Conservation (phyloP, 805 yeast genomes). For the Wickerhamomyces strasburgensis region DNA sequence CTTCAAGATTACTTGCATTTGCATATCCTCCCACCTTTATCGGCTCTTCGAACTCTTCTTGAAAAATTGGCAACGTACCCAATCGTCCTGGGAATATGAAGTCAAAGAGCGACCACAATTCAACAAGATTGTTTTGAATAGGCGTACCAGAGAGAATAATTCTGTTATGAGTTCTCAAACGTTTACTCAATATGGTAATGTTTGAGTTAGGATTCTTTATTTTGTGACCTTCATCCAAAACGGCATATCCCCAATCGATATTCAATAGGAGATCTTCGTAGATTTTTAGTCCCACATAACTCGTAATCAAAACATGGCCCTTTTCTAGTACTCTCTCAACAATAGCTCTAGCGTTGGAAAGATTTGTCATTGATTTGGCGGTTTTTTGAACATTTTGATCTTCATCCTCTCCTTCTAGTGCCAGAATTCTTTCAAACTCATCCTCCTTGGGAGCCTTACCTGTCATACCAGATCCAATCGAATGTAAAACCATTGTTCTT, state of each 20-base stretch:
- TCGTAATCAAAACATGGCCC: slow-evolving; percentile 86
- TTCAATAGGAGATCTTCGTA: slow-evolving; percentile 62
- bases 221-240: slow-evolving; percentile 95
- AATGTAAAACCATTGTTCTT: slow-evolving; percentile 78
- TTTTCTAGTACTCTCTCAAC: slow-evolving; percentile 52
- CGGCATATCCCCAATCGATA: slow-evolving; percentile 81
- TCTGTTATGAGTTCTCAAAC: slow-evolving; percentile 76
- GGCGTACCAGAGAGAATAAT: slow-evolving; percentile 94
- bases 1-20: slow-evolving; percentile 92
- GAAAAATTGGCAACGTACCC: slow-evolving; percentile 93
- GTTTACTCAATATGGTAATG: slow-evolving; percentile 80
- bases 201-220: slow-evolving; percentile 92
- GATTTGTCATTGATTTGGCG: slow-evolving; percentile 25
- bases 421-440: slow-evolving; percentile 45
- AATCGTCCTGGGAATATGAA: slow-evolving; percentile 91
- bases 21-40: slow-evolving; percentile 98
- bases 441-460: slow-evolving; percentile 35
- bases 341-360: slow-evolving; percentile 40
- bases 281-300: slow-evolving; percentile 79
- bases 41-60: slow-evolving; percentile 86
- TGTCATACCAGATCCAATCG: slow-evolving; percentile 86
- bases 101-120: slow-evolving; percentile 92
- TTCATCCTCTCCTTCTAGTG: slow-evolving; percentile 39
- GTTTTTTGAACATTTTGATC: slow-evolving; percentile 26
- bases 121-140: slow-evolving; percentile 87